Conservation (phyloP, 305 asterid species). For the Nicotiana rustica region DNA sequence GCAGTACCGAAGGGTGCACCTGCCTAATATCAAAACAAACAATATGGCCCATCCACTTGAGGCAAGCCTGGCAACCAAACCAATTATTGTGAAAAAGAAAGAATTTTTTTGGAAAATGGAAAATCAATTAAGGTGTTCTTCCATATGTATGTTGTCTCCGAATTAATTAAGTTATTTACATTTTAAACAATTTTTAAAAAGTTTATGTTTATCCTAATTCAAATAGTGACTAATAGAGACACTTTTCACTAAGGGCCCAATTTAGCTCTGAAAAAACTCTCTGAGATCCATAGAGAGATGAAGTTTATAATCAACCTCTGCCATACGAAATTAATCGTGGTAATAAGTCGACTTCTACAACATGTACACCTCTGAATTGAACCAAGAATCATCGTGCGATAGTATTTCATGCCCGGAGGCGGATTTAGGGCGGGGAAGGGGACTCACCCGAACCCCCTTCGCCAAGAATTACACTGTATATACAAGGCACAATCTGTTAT, state of each 20-base stretch:
- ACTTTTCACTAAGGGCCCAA: not conserved
- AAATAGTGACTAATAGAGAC: not conserved
- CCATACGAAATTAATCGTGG: not conserved
- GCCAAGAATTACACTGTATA: no score
- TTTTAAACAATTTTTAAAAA: no score
- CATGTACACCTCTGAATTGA: not conserved
- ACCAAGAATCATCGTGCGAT: not conserved
- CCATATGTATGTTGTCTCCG: no score
- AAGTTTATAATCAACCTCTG: no score
- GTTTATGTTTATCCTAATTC: not conserved
- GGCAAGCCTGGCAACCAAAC: conserved; percentile 30
- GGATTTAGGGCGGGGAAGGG: no score
- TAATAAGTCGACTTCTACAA: not conserved
- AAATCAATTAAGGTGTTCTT: conserved; percentile 12
- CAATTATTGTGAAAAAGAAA: conserved; percentile 33
- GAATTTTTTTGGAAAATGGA: not conserved
- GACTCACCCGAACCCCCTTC: no score
- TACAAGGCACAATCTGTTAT: no score
- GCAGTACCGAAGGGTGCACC: conserved; percentile 7
- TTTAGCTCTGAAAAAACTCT: no score
- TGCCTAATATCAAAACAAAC: conserved; percentile 11
- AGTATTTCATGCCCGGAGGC: not conserved
- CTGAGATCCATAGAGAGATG: no score
- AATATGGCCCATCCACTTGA: conserved; percentile 30
- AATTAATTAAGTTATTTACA: no score